A percentile compares a stretch with the other conserved stretches of the same genome.
Conservation (phyloP, 768 basidiomycete genomes). For the Candolleomyces eurysporus region DNA sequence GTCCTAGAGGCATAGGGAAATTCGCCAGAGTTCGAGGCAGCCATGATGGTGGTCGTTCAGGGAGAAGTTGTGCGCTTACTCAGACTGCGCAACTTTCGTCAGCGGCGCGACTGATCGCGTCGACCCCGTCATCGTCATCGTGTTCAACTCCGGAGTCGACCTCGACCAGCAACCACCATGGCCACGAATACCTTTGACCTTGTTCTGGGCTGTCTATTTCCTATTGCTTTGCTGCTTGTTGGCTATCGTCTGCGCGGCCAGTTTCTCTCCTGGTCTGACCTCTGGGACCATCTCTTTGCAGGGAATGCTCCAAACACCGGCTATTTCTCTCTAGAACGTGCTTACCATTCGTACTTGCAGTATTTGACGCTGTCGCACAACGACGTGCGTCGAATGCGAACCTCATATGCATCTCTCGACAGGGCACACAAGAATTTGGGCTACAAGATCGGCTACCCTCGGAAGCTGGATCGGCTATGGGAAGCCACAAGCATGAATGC, state of each 20-base stretch:
- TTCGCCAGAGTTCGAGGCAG: slow-evolving; percentile 7
- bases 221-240: slow-evolving; percentile 32
- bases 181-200: slow-evolving; percentile 29
- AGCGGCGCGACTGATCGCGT: not conserved
- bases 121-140: no score
- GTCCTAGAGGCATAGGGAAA: slow-evolving; percentile 11
- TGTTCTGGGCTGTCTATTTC: slow-evolving; percentile 37
- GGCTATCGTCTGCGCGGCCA: slow-evolving; percentile 23
- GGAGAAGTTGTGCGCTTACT: not conserved
- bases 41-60: not conserved
- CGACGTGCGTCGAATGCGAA: slow-evolving; percentile 41
- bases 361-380: slow-evolving; percentile 40
- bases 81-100: not conserved
- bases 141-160: no score
- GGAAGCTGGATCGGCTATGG: slow-evolving; percentile 46
- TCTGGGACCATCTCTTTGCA: slow-evolving; percentile 25
- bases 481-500: slow-evolving; percentile 39
- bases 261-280: slow-evolving; percentile 23
- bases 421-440: slow-evolving; percentile 48
- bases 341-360: slow-evolving; percentile 40
- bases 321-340: slow-evolving; percentile 44
- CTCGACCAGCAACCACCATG: not conserved
- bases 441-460: slow-evolving; percentile 50
- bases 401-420: slow-evolving; percentile 41
- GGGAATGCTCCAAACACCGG: slow-evolving; percentile 11